A percentile compares a stretch with the other conserved stretches of the same genome.
Conservation (phyloP, 202 grass and related monocot species). For the Setaria viridis region DNA sequence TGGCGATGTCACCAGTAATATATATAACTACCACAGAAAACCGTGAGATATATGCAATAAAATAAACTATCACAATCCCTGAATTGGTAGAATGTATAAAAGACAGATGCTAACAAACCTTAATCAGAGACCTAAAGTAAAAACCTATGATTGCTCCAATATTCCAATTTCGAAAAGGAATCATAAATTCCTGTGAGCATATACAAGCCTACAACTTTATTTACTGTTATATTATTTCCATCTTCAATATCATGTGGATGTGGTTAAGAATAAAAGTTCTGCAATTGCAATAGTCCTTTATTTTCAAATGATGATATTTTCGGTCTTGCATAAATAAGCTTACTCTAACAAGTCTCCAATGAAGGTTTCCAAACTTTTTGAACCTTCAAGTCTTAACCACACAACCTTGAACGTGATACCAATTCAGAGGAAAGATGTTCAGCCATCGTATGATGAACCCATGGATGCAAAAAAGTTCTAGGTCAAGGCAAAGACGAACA, state of each 20-base stretch:
- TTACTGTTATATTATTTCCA: neutral
- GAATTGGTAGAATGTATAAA: neutral
- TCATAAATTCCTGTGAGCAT: neutral
- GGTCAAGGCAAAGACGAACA: neutral
- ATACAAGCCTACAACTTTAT: neutral
- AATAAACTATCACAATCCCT: neutral
- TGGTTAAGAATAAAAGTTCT: neutral
- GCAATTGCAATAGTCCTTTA: neutral
- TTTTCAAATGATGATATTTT: neutral
- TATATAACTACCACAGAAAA: neutral
- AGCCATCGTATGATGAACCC: neutral
- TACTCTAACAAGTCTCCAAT: slow-evolving; percentile 1
- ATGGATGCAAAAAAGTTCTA: neutral
- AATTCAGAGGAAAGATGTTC: neutral
- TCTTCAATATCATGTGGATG: neutral
- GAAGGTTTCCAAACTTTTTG: slow-evolving; percentile 3
- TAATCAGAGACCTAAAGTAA: neutral
- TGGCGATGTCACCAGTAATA: neutral
- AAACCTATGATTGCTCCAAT: neutral
- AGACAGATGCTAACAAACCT: neutral
- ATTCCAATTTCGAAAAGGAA: neutral
- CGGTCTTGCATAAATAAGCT: neutral
- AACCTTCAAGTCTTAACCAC: neutral
- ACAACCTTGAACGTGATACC: neutral
- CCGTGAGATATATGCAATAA: neutral